Percentiles rank a stretch among this genome's conserved stretches.
phyloP scores from a whole-genome alignment of 371 early-diverging fungal genomes.

The Catenaria anguillulae region DNA sequence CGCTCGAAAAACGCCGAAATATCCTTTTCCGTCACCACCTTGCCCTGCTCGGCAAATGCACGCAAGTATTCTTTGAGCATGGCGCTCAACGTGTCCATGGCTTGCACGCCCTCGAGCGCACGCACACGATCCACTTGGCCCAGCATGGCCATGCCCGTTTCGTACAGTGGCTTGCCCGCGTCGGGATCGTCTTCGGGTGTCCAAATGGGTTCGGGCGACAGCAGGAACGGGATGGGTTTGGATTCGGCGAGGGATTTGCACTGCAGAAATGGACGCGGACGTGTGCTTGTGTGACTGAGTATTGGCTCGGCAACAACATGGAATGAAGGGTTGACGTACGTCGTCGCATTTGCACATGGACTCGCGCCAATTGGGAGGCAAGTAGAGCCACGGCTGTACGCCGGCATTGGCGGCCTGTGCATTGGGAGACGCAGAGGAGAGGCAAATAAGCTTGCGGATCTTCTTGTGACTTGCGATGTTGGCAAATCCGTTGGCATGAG shows the following conservation, averaged over 20 bases:
- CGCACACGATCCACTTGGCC: slow-evolving; percentile 49
- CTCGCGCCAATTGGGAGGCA: too few species aligned
- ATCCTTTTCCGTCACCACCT: slow-evolving; percentile 57
- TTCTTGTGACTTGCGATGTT: too few species aligned
- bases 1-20: slow-evolving; percentile 54
- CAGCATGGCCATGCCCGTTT: slow-evolving; percentile 57
- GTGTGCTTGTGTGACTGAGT: too few species aligned
- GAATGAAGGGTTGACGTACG: too few species aligned
- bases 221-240: slow-evolving; percentile 18
- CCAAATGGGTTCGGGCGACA: slow-evolving; percentile 21
- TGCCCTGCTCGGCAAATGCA: slow-evolving; percentile 50
- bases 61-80: slow-evolving; percentile 43
- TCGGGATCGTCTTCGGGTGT: slow-evolving; percentile 36
- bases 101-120: slow-evolving; percentile 51
- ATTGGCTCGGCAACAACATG: too few species aligned
- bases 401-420: too few species aligned
- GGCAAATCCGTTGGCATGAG: too few species aligned
- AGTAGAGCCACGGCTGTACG: slow-evolving; percentile 13
- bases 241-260: background rate
- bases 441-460: too few species aligned
- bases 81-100: slow-evolving; percentile 27
- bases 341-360: too few species aligned
- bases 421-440: too few species aligned
- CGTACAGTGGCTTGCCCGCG: slow-evolving; percentile 48
- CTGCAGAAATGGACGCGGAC: background rate